phyloP scores from a whole-genome alignment of 306 rosid genomes.

The Cucumis hystrix region DNA sequence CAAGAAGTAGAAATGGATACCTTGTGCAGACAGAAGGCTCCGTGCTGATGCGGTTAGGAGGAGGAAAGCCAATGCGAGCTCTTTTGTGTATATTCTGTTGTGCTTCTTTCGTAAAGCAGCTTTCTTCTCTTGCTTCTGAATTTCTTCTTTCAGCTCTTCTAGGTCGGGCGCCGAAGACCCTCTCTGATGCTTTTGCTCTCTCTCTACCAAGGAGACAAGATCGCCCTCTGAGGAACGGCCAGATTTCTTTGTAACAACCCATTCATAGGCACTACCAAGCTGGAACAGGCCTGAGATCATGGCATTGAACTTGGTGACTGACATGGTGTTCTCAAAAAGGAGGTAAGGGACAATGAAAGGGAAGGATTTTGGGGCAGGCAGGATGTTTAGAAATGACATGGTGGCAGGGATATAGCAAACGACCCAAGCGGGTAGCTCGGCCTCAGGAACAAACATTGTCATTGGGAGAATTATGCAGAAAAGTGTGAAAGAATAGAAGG shows the following conservation, averaged over 20 bases:
- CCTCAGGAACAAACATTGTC: conserved; percentile 93
- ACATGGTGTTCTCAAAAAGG: conserved; percentile 88
- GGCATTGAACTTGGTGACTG: conserved; percentile 87
- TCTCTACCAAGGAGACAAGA: conserved; percentile 54
- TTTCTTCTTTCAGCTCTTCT: conserved; percentile 53
- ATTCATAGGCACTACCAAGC: conserved; percentile 84
- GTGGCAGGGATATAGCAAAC: conserved; percentile 82
- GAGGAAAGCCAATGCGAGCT: conserved; percentile 68
- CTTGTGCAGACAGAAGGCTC: conserved; percentile 91
- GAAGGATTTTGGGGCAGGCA: conserved; percentile 81
- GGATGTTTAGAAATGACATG: conserved; percentile 86
- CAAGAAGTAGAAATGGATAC: conserved; percentile 92
- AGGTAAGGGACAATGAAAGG: conserved; percentile 95
- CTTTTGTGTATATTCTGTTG: conserved; percentile 70
- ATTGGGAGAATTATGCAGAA: conserved; percentile 88
- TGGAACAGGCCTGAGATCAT: conserved; percentile 88
- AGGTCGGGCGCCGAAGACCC: conserved; percentile 52
- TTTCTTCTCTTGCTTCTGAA: conserved; percentile 29
- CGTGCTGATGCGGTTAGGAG: conserved; percentile 84
- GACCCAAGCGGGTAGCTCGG: conserved; percentile 73
- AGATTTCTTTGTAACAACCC: conserved; percentile 91
- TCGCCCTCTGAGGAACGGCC: conserved; percentile 91
- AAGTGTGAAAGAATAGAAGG: conserved; percentile 81
- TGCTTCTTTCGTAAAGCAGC: conserved; percentile 39
- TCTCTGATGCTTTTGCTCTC: conserved; percentile 42